Base-by-base conservation (phyloP, 139 green algal genomes). In the Pseudopediastrum boryanum region DNA sequence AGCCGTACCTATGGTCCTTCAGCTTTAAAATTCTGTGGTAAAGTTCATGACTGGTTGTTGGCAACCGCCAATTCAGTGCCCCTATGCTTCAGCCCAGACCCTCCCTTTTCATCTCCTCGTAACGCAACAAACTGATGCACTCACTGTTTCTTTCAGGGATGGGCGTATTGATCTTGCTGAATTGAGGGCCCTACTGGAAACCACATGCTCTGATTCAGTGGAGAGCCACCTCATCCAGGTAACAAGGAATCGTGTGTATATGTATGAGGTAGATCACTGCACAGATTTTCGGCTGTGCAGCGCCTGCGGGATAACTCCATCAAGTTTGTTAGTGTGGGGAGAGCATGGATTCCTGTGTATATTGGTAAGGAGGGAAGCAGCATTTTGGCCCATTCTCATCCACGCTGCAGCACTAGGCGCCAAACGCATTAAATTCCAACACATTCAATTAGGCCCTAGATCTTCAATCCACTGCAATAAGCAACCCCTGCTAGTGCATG, bases 161-260 rank as follows among this genome's bases (percentile, higher is more conserved):
- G 71, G 71, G 12, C 44, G 71, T 4, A 78, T 78, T 16, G 71
- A 78, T 38, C 62, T 68, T 51, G 23, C 66, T n/a, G 71, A 78
- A 52, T 52, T 78, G 36, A 51, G 71, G 5, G 39, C 23, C n/a
- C 52, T 78, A 52, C 52, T 78, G 43, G 71, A 78, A 39, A 50
- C 23, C 50, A 27, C 52, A 9, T 68, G 71, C 52, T 67, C 50
- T 1, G 71, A 78, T 36, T 41, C 51, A 6, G 12, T 68, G 21
- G 36, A 68, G 7, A n/a, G 8, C 1, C 50, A n/a, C 8, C 52
- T 78, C 2, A 50, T 78, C 31, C 9, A 78, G 71, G 71, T 66
- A 31, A 10, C 10, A 41, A 10, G 13, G 46, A 16, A 12, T 12
- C 46, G 12, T 12, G 13, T 16, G 46, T 16, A 56, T 56, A 16